Evolutionary conservation across 2,329 filamentous ascomycete genomes (phyloP).

Genomic region (Monosporascus sp.): DNA sequence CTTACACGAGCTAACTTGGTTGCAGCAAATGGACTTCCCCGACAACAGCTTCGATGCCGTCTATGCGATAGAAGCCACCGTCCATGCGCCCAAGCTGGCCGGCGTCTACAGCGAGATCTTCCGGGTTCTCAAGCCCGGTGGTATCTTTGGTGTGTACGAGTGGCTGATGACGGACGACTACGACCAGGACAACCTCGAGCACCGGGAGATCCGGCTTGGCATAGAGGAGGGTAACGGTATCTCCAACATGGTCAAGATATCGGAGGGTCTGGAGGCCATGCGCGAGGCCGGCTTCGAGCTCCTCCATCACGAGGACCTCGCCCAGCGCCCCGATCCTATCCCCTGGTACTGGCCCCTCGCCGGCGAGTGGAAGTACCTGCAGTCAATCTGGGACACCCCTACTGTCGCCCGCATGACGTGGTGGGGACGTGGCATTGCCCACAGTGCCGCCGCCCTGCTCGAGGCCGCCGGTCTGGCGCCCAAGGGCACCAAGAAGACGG

Average conservation of each 20-base stretch:
- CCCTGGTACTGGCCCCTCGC: constrained; percentile 95
- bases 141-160: constrained; percentile 94
- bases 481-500: constrained; percentile 87
- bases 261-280: constrained; percentile 77
- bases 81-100: constrained; percentile 85
- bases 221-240: constrained; percentile 97
- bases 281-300: constrained; percentile 83
- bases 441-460: constrained; percentile 70
- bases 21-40: constrained; percentile 85
- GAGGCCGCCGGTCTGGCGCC: constrained; percentile 75
- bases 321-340: constrained; percentile 65
- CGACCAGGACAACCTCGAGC: constrained; percentile 79
- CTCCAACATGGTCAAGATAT: constrained; percentile 90
- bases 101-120: constrained; percentile 94
- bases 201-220: constrained; percentile 84
- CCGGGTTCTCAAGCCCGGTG: constrained; percentile 92
- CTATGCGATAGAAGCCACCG: constrained; percentile 95
- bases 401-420: constrained; percentile 88
- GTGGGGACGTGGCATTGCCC: constrained; percentile 68
- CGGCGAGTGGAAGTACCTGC: constrained; percentile 79
- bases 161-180: constrained; percentile 98
- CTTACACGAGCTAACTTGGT: not conserved
- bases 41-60: constrained; percentile 91
- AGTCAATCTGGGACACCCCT: constrained; percentile 71
- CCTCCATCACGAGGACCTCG: constrained; percentile 79